Base-by-base conservation (phyloP, 257 asterid species). In the Solanum appendiculatum region DNA sequence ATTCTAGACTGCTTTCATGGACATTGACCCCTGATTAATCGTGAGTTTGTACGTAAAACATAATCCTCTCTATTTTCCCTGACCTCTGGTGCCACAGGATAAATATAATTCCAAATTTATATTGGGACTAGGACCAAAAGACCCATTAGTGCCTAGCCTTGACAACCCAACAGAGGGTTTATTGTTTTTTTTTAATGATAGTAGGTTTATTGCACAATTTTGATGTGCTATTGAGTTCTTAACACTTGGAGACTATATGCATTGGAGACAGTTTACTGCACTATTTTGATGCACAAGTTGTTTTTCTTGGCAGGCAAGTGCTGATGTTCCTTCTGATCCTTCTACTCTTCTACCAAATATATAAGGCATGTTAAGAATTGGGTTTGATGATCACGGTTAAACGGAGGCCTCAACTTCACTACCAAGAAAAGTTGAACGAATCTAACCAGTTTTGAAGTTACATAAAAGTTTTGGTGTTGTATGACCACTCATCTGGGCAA, bases 311-410 rank as follows among this genome's bases (percentile, higher is more conserved):
- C 95, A 95, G 97, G 95, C 94, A 86, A 93, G 93, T 88, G 64
- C 91, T 9, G 93, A 92, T 83, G 89, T 87, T 64, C 91, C 94
- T 9, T 89, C 94, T 83, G 96, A 92, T 88, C 95, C 94, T 66
- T 84, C 90, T 90, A 93, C 98, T n/a, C 37, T 90, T 90, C 91
- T 94, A 46, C 98, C 98, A 64, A 94, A 94, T 94, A 88, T 89
- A 63, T 95, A 88, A 91, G 82, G 20, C 21, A 37, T 37, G 82
- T 10, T 37, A 34, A 73, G 82, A 6, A 23, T 39, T 6, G 11
- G 18, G 33, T 74, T 39, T 6, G 27, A 74, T n/a, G 56, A 39
- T 6, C 56, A 39, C 21, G 11, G 33, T n/a, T 39, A 23, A 74
- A 37, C 12, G 34, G 34, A 23, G 56, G 83, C 34, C n/a, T 77